Conservation (phyloP, 164 flowering plant species). For the Magnolia changhungtana region DNA sequence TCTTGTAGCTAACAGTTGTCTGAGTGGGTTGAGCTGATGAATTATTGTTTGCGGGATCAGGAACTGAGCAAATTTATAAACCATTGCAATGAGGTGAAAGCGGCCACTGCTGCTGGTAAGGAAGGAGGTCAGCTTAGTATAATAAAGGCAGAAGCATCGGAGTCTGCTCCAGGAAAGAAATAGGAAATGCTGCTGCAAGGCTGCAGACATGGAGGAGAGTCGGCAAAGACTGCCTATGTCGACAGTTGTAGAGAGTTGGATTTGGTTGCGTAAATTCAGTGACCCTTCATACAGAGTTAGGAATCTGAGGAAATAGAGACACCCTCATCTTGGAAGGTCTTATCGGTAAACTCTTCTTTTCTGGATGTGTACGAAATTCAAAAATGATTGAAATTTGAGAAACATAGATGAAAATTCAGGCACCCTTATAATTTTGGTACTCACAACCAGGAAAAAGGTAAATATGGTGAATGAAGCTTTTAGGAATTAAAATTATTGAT, state of each 20-base stretch:
- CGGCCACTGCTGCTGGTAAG: conserved; percentile 68
- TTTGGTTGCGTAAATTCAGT: not conserved
- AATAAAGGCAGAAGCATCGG: conserved; percentile 31
- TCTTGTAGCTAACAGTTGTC: not conserved
- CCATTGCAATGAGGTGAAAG: conserved; percentile 76
- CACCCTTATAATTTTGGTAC: no score
- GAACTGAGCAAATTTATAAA: conserved; percentile 84
- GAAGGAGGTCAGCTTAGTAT: conserved; percentile 78
- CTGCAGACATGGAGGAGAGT: not conserved
- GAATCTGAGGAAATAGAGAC: not conserved
- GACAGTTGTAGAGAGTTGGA: not conserved
- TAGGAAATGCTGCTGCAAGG: not conserved
- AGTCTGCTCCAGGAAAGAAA: not conserved
- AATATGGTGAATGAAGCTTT: no score
- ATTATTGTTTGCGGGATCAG: conserved; percentile 25
- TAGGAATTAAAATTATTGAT: no score
- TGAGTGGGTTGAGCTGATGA: not conserved
- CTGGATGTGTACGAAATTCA: not conserved
- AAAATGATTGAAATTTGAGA: no score
- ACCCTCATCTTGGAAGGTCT: not conserved
- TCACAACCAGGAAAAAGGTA: no score
- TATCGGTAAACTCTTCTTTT: not conserved
- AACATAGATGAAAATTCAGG: no score
- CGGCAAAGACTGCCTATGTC: not conserved
- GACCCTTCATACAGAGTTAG: not conserved